Evolutionary conservation across 305 asterid genomes (phyloP).

Genomic region (Ilex paraguariensis): DNA sequence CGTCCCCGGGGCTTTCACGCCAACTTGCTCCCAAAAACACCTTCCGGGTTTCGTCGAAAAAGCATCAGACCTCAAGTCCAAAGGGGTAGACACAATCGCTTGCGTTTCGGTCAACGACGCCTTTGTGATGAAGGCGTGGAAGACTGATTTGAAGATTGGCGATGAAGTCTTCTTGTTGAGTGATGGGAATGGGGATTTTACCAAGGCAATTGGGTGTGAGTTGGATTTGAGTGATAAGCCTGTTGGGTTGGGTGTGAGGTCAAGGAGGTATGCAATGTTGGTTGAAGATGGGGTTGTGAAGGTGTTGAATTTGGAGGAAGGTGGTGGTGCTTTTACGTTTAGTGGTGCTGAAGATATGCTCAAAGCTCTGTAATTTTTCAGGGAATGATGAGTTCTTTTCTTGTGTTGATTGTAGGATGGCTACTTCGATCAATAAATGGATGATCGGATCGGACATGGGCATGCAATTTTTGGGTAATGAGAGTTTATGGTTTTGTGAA

Average conservation of each 20-base stretch:
- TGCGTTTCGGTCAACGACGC: conserved; percentile 91
- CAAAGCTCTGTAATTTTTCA: conserved; percentile 29
- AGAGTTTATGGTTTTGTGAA: no score
- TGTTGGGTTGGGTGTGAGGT: conserved; percentile 81
- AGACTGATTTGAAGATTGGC: conserved; percentile 52
- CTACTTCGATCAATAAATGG: no score
- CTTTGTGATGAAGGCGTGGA: conserved; percentile 97
- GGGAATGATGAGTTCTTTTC: no score
- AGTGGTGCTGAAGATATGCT: conserved; percentile 98
- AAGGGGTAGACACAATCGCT: conserved; percentile 85
- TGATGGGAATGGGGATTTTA: conserved; percentile 78
- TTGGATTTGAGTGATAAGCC: conserved; percentile 94
- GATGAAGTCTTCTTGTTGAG: conserved; percentile 79
- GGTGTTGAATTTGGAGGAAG: conserved; percentile 83
- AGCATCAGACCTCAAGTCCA: conserved; percentile 65
- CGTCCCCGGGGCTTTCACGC: conserved; percentile 95
- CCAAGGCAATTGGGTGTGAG: conserved; percentile 76
- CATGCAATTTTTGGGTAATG: no score
- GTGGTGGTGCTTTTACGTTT: conserved; percentile 91
- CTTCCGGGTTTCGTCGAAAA: conserved; percentile 81
- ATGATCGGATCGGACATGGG: no score
- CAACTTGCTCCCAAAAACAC: conserved; percentile 91
- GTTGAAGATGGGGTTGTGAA: conserved; percentile 85
- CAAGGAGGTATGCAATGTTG: conserved; percentile 87
- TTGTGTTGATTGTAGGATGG: no score